A percentile compares a stretch with the other conserved stretches of the same genome.
Evolutionary conservation across 148 eudicot genomes (phyloP).

Genomic region (Cornus kousa): DNA sequence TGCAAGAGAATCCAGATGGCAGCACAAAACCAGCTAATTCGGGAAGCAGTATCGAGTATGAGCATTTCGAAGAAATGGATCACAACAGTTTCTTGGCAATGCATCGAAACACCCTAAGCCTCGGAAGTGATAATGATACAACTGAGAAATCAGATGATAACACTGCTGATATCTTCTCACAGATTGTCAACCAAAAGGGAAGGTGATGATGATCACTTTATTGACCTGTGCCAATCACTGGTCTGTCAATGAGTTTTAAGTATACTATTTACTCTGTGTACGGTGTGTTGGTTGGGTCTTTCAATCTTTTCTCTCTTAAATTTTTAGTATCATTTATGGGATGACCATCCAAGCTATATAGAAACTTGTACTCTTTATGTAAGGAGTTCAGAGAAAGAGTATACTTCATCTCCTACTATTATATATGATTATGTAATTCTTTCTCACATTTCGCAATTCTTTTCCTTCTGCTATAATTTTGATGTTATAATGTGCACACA

Average conservation of each 20-base stretch:
- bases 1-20: conserved; percentile 26
- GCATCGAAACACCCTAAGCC: conserved; percentile 44
- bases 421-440: background rate
- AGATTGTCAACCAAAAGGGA: conserved; percentile 35
- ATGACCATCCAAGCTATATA: background rate
- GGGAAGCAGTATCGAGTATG: conserved; percentile 10
- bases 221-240: background rate
- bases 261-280: background rate
- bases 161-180: conserved; percentile 42
- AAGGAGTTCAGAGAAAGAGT: background rate
- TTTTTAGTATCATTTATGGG: background rate
- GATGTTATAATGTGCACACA: background rate
- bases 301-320: background rate
- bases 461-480: background rate
- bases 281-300: background rate
- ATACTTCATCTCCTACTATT: background rate
- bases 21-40: background rate
- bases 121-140: conserved; percentile 28
- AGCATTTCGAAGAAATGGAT: conserved; percentile 14
- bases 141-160: conserved; percentile 13
- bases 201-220: conserved; percentile 15
- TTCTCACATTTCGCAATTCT: background rate
- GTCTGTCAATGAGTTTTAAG: too few species aligned
- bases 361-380: background rate
- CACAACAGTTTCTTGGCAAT: conserved; percentile 27